These are phyloP conservation scores for Diaporthe sp. DNA, from an alignment of 2,329 filamentous ascomycete genomes.

Conservation along the genomic window DNA sequence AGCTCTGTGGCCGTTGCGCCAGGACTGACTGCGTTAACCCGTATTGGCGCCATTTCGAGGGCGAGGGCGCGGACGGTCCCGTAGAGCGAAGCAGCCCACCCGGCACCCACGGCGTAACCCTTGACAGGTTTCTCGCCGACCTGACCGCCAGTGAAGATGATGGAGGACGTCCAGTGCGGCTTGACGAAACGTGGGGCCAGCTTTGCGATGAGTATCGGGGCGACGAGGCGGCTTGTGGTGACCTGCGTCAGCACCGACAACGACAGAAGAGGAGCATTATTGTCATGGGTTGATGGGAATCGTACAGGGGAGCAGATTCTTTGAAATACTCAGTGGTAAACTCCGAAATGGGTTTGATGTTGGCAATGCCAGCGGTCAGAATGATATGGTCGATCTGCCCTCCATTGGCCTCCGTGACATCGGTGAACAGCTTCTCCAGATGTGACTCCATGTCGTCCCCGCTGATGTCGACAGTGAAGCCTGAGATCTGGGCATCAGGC, in stretches of 20 bases:
- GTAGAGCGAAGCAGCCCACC: slow-evolving; percentile 58
- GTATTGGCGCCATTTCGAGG: slow-evolving; percentile 65
- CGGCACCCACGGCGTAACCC: slow-evolving; percentile 55
- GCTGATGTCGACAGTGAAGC: slow-evolving; percentile 61
- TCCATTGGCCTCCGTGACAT: slow-evolving; percentile 46
- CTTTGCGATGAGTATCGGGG: slow-evolving; percentile 62
- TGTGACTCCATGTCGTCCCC: slow-evolving; percentile 59
- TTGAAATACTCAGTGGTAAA: slow-evolving; percentile 56
- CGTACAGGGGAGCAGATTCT: slow-evolving; percentile 57
- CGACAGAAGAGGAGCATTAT: not conserved
- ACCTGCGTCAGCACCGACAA: not conserved
- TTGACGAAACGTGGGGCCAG: slow-evolving; percentile 56
- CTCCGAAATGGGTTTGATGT: slow-evolving; percentile 53
- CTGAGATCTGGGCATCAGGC: slow-evolving; percentile 52
- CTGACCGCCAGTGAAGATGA: slow-evolving; percentile 63
- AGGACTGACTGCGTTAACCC: slow-evolving; percentile 66
- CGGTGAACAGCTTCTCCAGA: slow-evolving; percentile 57
- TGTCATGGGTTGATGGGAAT: not conserved
- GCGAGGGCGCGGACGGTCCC: slow-evolving; percentile 64
- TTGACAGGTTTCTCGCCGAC: slow-evolving; percentile 61
- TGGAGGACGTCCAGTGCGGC: slow-evolving; percentile 54
- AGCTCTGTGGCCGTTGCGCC: slow-evolving; percentile 58
- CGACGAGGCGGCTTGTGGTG: slow-evolving; percentile 56
- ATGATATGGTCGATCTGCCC: slow-evolving; percentile 63
- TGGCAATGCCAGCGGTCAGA: slow-evolving; percentile 64